phyloP scores from a whole-genome alignment of 805 yeast species.

The Cyberlindnera veronae region DNA sequence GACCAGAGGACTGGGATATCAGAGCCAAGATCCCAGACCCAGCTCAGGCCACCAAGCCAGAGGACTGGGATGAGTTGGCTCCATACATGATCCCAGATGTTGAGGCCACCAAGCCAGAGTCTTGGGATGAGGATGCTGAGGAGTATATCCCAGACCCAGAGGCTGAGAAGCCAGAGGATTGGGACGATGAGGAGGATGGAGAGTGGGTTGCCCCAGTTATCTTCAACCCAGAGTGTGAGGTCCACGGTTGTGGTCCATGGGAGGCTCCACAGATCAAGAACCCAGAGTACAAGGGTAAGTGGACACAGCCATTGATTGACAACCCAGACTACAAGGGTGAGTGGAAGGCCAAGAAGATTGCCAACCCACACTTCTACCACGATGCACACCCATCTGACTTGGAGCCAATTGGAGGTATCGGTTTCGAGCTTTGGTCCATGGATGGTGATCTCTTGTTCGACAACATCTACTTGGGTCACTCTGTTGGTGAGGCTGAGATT shows the following conservation, averaged over 20 bases:
- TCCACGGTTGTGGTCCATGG: slow-evolving; percentile 83
- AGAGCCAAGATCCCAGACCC: slow-evolving; percentile 66
- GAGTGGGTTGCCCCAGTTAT: slow-evolving; percentile 73
- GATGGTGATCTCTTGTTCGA: slow-evolving; percentile 71
- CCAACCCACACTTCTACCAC: slow-evolving; percentile 68
- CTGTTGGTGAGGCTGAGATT: slow-evolving; percentile 76
- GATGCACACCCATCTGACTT: slow-evolving; percentile 56
- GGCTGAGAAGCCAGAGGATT: slow-evolving; percentile 64
- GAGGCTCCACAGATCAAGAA: slow-evolving; percentile 61
- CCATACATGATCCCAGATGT: slow-evolving; percentile 68
- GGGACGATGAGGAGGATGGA: slow-evolving; percentile 93
- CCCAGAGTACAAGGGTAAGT: slow-evolving; percentile 72
- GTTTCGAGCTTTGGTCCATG: slow-evolving; percentile 90
- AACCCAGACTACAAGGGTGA: slow-evolving; percentile 80
- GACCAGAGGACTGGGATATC: slow-evolving; percentile 87
- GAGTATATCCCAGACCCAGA: slow-evolving; percentile 63
- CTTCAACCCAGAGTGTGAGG: slow-evolving; percentile 68
- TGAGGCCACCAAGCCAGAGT: slow-evolving; percentile 61
- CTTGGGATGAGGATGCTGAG: slow-evolving; percentile 70
- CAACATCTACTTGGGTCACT: slow-evolving; percentile 82
- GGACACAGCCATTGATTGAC: slow-evolving; percentile 62
- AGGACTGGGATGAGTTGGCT: slow-evolving; percentile 76
- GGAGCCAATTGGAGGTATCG: slow-evolving; percentile 73
- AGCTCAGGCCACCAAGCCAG: slow-evolving; percentile 60
- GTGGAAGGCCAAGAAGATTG: slow-evolving; percentile 65